Evolutionary conservation across 225 moss, liverwort and hornwort species (phyloP).

Genomic region (Bryoerythrophyllum caledonicum): DNA sequence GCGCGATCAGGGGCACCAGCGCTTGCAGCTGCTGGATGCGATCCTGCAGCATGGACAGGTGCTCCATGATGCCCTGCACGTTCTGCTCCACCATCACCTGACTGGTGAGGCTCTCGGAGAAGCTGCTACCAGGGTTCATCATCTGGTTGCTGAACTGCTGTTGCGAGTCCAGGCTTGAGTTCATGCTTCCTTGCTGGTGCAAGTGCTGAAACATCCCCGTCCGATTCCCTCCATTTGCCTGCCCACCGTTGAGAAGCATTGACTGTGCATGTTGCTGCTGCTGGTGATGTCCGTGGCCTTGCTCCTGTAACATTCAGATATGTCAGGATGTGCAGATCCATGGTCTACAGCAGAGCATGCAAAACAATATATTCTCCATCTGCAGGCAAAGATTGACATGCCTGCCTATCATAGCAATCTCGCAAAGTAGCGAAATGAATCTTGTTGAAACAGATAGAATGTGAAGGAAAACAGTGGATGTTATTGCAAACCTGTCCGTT

Average conservation of each 20-base stretch:
- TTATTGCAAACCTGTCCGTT: conserved; percentile 33
- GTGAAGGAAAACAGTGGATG: neutral
- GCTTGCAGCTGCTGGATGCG: conserved; percentile 79
- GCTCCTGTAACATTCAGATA: conserved; percentile 29
- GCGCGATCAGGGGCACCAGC: conserved; percentile 68
- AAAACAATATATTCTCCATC: too few relatives aligned
- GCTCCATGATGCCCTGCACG: conserved; percentile 61
- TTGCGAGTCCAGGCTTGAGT: conserved; percentile 34
- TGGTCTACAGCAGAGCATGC: neutral
- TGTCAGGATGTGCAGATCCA: neutral
- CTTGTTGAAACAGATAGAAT: neutral
- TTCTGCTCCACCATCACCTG: conserved; percentile 54
- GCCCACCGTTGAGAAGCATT: conserved; percentile 29
- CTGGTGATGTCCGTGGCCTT: conserved; percentile 42
- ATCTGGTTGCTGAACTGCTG: conserved; percentile 43
- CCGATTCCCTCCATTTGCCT: conserved; percentile 26
- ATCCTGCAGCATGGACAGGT: conserved; percentile 70
- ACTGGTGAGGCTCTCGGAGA: conserved; percentile 28
- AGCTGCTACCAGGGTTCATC: conserved; percentile 16
- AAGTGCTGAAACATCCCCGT: conserved; percentile 43
- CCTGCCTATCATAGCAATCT: neutral
- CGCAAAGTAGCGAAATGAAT: neutral
- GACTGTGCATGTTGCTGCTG: conserved; percentile 32
- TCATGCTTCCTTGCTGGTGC: conserved; percentile 48
- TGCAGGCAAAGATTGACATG: neutral